These are phyloP conservation scores for Tylopilus plumbeoviolaceoides DNA, from an alignment of 768 basidiomycete species.

Conservation along the genomic window DNA sequence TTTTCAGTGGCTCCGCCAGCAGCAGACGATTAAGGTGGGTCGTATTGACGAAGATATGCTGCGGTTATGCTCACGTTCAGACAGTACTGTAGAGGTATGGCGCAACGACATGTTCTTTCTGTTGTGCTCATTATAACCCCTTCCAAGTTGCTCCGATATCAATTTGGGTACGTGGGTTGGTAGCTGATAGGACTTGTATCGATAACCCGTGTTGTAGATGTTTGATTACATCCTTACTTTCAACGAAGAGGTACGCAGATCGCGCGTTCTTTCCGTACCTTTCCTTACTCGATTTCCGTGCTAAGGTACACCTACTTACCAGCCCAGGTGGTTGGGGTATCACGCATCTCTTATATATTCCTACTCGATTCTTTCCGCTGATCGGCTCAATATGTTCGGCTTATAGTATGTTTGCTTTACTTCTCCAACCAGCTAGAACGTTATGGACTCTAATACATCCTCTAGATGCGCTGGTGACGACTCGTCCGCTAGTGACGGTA, in stretches of 20 bases:
- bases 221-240: constrained; percentile 11
- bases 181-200: neutral
- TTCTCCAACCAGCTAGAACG: neutral
- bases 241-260: constrained; percentile 8
- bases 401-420: constrained; percentile 1
- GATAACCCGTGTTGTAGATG: neutral
- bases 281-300: neutral
- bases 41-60: too few relatives aligned
- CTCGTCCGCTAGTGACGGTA: neutral
- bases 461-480: constrained; percentile 1
- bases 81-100: constrained; percentile 6
- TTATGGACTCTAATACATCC: neutral
- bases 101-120: neutral
- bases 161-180: constrained; percentile 4
- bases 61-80: neutral
- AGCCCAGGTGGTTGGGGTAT: constrained; percentile 3
- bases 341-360: constrained; percentile 9
- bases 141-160: constrained; percentile 11
- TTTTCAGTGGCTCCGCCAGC: constrained; percentile 1
- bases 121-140: neutral
- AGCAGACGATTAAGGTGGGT: constrained; percentile 10
- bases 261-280: too few relatives aligned
- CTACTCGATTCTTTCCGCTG: constrained; percentile 9
- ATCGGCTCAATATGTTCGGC: constrained; percentile 2
- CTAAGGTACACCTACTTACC: constrained; percentile 4